Conservation (phyloP, 768 basidiomycete genomes). For the Phaeotremella skinneri region DNA sequence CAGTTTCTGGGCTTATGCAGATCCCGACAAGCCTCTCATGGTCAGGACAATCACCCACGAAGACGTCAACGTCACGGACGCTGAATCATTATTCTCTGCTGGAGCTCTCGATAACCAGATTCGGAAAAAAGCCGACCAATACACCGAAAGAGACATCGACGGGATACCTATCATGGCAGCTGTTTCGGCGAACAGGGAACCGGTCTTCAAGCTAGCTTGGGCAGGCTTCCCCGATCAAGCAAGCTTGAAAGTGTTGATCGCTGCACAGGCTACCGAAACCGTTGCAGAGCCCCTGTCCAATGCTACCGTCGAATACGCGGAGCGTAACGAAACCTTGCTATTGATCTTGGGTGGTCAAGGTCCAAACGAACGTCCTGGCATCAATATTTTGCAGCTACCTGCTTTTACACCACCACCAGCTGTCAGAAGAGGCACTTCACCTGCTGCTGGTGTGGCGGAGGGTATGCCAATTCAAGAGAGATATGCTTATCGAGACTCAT, state of each 20-base stretch:
- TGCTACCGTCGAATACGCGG: conserved; percentile 53
- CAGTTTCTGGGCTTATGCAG: conserved; percentile 77
- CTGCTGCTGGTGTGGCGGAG: conserved; percentile 36
- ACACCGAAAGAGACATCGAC: conserved; percentile 23
- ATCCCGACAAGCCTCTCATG: conserved; percentile 70
- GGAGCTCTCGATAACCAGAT: conserved; percentile 46
- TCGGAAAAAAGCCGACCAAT: conserved; percentile 15
- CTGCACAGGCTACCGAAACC: conserved; percentile 50
- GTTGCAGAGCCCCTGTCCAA: conserved; percentile 39
- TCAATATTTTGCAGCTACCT: conserved; percentile 70
- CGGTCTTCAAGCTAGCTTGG: conserved; percentile 85
- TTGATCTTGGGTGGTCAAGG: conserved; percentile 73
- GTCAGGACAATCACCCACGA: conserved; percentile 64
- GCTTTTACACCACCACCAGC: conserved; percentile 47
- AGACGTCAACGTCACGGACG: conserved; percentile 54
- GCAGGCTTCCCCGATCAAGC: conserved; percentile 65
- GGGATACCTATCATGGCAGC: conserved; percentile 25
- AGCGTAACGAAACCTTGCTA: conserved; percentile 68
- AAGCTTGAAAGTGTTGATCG: conserved; percentile 31
- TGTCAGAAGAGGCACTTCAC: conserved; percentile 20
- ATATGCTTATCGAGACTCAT: conserved; percentile 64
- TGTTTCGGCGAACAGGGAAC: conserved; percentile 58
- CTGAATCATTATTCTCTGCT: conserved; percentile 53
- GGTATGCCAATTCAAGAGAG: conserved; percentile 56
- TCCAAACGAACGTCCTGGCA: conserved; percentile 59